Base-by-base conservation (phyloP, 345 rosid genomes). In the Brassica nigra region DNA sequence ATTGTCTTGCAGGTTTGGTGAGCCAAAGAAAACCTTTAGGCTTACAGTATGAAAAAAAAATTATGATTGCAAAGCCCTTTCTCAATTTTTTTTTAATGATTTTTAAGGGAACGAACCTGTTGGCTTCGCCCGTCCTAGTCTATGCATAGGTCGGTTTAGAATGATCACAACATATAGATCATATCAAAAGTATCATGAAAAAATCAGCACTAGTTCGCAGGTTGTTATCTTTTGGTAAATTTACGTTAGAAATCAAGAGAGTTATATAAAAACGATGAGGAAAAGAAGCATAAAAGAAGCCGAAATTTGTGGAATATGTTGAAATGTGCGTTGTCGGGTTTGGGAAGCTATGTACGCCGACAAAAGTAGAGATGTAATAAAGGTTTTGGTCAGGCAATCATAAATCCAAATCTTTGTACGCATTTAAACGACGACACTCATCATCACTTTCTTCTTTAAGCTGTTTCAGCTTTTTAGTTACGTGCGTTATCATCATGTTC, bases 311-410 rank as follows among this genome's bases (percentile, higher is more conserved):
- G 83, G 83, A 62, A 79, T 68, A 79, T 68, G 49, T 74, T 74
- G 82, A 79, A 74, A 68, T 80, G 66, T 52, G 80, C 83, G 76
- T 75, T 80, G 76, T 80, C 80, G 76, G 76, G 57, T 80, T 75
- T 70, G 4, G 55, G 76, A 80, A 80, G 70, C 62, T 63, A 62
- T 62, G 57, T 49, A 47, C 59, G 59, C 79, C 83, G 83, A 80
- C 83, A 80, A 74, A 74, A 80, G 83, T 68, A 52, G 71, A 62
- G 6, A 61, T 68, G 66, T 62, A 74, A 61, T 74, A 79, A 79
- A 79, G 78, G 34, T 79, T 79, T 47, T 67, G 65, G 57, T 52
- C 78, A 62, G 73, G 65, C 70, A 80, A 74, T 80, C 79, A 79
- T 62, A 79, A 47, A 79, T n/a, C 74, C 18, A 74, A 74, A 68